Evolutionary conservation across 176 grass and related monocot genomes (phyloP), one percentile per base, ranked within the genome.

Genomic region (Poa annua): DNA sequence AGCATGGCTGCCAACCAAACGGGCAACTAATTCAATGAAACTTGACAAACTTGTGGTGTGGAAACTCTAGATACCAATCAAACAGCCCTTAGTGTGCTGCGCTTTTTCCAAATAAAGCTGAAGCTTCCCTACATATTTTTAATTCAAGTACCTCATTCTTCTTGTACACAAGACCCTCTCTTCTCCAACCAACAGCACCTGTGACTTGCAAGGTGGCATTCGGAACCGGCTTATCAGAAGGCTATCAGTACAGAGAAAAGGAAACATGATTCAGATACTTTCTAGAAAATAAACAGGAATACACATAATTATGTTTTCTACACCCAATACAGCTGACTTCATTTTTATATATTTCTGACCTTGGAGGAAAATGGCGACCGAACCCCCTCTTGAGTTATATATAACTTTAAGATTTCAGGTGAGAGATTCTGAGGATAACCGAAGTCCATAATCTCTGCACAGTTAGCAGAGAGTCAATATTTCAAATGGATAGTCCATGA

Each of bases 171-270:
- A 99, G 97, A 86, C 97, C 97, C 81, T 99, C 97, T 75, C 97
- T 90, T 89, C 97, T 92, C 97, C 97, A 99, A 79, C 97, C 97
- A 60, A 99, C 97, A 83, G 97, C 97, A 44, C 97, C 97, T 1
- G 97, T 99, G 76, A 99, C 97, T 94, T 96, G 97, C 50, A 96
- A 89, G 56, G 97, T 99, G 44, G 97, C 97, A 90, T 99, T 99
- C 61, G 97, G 97, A 60, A 94, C 88, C 61, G 97, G 93, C 79
- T 91, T 99, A 52, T 99, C 93, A 11, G 91, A 99, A 36, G 93
- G 78, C 97, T 99, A 69, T 45, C 64, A 85, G 75, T 89, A 12
- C 71, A 84, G 45, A 81, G 85, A 78, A 71, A 45, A 84, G 3
- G n/a, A 63, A 69, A 63, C 70, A 77, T 14, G 11, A 57, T 87